Percentiles rank a stretch among this genome's conserved stretches.
Conservation (phyloP, 129 eudicot genomes). For the Silybum marianum region DNA sequence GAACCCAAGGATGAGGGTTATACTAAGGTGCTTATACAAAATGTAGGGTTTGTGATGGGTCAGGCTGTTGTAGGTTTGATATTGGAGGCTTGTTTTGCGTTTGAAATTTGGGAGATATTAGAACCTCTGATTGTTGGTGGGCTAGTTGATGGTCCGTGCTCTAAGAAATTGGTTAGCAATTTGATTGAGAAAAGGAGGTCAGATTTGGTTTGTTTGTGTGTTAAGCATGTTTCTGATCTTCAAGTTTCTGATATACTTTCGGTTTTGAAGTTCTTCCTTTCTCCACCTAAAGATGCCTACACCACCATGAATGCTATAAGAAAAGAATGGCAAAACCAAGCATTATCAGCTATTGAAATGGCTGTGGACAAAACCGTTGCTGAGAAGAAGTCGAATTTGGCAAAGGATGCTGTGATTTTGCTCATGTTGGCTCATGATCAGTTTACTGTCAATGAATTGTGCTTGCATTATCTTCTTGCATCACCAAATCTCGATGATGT, state of each 20-base stretch:
- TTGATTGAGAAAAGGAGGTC: conserved; percentile 52
- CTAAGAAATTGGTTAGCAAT: conserved; percentile 33
- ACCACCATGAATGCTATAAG: conserved; percentile 44
- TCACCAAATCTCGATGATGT: conserved; percentile 58
- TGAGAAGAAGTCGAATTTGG: conserved; percentile 32
- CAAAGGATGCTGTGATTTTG: conserved; percentile 55
- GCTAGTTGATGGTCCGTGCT: conserved; percentile 35
- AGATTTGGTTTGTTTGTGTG: conserved; percentile 55
- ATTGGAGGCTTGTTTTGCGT: conserved; percentile 48
- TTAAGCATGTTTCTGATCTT: conserved; percentile 50
- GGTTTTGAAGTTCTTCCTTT: conserved; percentile 58
- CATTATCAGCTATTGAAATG: conserved; percentile 41
- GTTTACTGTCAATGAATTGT: conserved; percentile 50
- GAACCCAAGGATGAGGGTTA: conserved; percentile 14
- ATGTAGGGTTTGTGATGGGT: conserved; percentile 50
- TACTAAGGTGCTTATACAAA: conserved; percentile 29
- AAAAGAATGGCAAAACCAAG: conserved; percentile 64
- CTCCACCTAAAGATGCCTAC: conserved; percentile 41
- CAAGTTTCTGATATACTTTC: conserved; percentile 43
- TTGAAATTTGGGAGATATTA: conserved; percentile 59
- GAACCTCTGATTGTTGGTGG: conserved; percentile 41
- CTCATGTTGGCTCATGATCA: conserved; percentile 69
- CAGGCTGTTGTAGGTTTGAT: conserved; percentile 48
- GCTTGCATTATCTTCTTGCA: conserved; percentile 63
- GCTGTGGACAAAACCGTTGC: conserved; percentile 28